Evolutionary conservation across 2,329 filamentous ascomycete genomes (phyloP), one percentile per base, ranked within the genome.

Genomic region (Fusarium citri): DNA sequence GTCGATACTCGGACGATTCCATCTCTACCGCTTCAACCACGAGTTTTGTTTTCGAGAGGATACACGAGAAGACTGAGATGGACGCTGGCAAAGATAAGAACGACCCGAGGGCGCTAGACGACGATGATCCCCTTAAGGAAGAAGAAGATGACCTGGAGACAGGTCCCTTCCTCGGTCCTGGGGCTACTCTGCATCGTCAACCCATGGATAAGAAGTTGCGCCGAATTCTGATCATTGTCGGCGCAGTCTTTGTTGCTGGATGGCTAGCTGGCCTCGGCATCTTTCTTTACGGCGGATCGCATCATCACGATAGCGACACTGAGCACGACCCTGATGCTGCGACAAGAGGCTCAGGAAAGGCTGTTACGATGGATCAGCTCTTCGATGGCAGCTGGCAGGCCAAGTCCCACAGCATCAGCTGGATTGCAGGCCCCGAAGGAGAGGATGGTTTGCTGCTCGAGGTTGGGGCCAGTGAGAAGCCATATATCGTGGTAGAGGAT

Each of bases 371-470:
- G 59, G 89, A 93, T 47, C 90, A 94, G 77, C 84, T 96, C 12
- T 83, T 91, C 74, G 76, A 76, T 3, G 91, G 92, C 5, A 83
- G 85, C 73, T 97, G 92, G 89, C 82, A 80, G 23, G 79, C 91
- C n/a, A 80, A 80, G 40, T 85, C 81, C 46, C 90, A 93, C 67
- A 86, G 85, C 30, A 92, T 96, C 66, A 87, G 87, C 70, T 97
- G 93, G 93, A 91, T 96, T 51, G 85, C 87, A 30, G 92, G 92
- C 1, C 87, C 92, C 1, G 83, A 89, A 48, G 92, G 91, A 16
- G 90, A 94, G 77, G 96, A 99, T 77, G 96, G 96, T 2, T 79
- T 98, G 63, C 80, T 99, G 70, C 86, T 99, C 22, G 92, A 97
- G 79, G 86, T 88, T 74, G 89, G 85, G 53, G 87, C 85, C 1